These are phyloP conservation scores for Persicaria tinctoria DNA, from an alignment of 148 eudicot species.

Conservation along the genomic window DNA sequence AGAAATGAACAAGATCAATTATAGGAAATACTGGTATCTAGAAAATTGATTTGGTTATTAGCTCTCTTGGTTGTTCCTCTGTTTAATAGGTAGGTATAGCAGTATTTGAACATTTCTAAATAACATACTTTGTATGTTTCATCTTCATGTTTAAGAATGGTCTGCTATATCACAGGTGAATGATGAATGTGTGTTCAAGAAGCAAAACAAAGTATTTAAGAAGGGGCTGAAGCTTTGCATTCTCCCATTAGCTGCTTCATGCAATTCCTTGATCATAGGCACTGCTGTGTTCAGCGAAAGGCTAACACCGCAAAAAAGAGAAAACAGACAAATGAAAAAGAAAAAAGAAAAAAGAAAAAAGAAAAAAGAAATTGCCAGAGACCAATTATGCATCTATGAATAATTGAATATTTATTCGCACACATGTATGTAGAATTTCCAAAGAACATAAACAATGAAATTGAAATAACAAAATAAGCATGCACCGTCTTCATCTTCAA, in stretches of 20 bases:
- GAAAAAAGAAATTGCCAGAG: background rate
- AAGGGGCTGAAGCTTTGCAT: too few species aligned
- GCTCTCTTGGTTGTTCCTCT: background rate
- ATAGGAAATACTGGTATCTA: background rate
- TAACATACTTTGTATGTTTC: background rate
- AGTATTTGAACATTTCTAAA: background rate
- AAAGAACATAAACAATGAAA: too few species aligned
- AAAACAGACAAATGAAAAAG: background rate
- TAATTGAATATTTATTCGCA: too few species aligned
- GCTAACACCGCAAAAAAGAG: background rate
- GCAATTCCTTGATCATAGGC: too few species aligned
- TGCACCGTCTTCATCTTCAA: too few species aligned
- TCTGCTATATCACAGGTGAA: background rate
- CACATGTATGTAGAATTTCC: too few species aligned
- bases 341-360: background rate
- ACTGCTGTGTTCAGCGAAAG: too few species aligned
- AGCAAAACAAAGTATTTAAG: background rate
- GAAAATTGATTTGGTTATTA: background rate
- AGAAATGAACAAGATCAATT: background rate
- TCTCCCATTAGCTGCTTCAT: too few species aligned
- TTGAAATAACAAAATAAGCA: too few species aligned
- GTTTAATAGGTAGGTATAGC: background rate
- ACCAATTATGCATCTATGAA: too few species aligned
- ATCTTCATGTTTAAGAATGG: background rate
- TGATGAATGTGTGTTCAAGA: background rate